A percentile compares a stretch with the other conserved stretches of the same genome.
phyloP scores from a whole-genome alignment of 1,139 yeast species.

The Yamadazyma songkhlaensis region DNA sequence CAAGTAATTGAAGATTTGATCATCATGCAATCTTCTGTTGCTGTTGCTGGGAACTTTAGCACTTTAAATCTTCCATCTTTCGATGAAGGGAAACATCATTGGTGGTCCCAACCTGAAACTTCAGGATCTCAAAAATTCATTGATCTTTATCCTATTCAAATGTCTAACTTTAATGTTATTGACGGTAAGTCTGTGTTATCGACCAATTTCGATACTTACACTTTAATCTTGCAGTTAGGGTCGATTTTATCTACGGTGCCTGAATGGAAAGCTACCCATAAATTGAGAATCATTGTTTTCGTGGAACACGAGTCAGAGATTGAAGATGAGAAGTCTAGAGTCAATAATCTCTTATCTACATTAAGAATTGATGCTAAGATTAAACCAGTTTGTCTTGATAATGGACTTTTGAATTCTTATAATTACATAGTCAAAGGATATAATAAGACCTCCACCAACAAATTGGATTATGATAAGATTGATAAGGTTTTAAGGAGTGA shows the following conservation, averaged over 20 bases:
- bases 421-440: constrained; percentile 75
- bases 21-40: constrained; percentile 91
- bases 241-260: constrained; percentile 91
- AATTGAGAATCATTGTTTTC: constrained; percentile 78
- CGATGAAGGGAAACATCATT: neutral
- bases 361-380: constrained; percentile 81
- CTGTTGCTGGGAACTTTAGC: constrained; percentile 86
- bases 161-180: constrained; percentile 76
- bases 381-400: constrained; percentile 64
- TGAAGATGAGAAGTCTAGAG: constrained; percentile 62
- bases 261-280: constrained; percentile 79
- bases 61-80: constrained; percentile 51
- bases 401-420: constrained; percentile 61
- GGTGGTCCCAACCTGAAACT: constrained; percentile 3
- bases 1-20: constrained; percentile 86
- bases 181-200: constrained; percentile 71
- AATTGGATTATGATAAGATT: constrained; percentile 27
- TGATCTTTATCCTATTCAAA: constrained; percentile 93
- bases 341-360: constrained; percentile 61
- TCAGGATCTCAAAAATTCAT: constrained; percentile 43
- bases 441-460: constrained; percentile 25
- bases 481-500: constrained; percentile 33
- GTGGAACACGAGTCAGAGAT: constrained; percentile 76
- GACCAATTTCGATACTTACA: constrained; percentile 92
- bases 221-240: constrained; percentile 87